These are phyloP conservation scores for Marasmius fiardii DNA, from an alignment of 1,284 basidiomycete species.

Conservation along the genomic window DNA sequence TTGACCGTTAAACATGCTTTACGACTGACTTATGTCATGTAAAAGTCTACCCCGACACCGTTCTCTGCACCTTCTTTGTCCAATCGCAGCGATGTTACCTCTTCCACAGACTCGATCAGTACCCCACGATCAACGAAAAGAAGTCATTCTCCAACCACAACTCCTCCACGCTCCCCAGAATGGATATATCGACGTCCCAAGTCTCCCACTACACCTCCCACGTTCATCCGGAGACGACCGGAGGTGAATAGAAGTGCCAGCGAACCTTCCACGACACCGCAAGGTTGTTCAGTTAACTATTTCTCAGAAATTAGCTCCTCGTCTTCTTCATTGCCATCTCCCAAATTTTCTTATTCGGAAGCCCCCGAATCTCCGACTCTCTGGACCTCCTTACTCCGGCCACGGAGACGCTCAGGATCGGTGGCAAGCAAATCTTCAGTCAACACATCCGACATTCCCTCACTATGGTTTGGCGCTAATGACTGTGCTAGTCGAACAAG, in stretches of 20 bases:
- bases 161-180: constrained; percentile 26
- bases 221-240: constrained; percentile 5
- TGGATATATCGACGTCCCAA: constrained; percentile 47
- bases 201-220: constrained; percentile 24
- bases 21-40: not conserved
- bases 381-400: constrained; percentile 10
- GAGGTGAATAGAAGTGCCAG: not conserved
- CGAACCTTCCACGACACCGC: not conserved
- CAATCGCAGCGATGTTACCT: constrained; percentile 1
- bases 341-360: not conserved
- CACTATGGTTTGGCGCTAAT: constrained; percentile 12
- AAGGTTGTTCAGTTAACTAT: not conserved
- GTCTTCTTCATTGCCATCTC: not conserved
- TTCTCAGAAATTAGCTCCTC: constrained; percentile 7
- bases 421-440: not conserved
- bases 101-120: constrained; percentile 5
- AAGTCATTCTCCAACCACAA: constrained; percentile 17
- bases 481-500: constrained; percentile 5
- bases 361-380: constrained; percentile 3
- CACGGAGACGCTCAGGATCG: constrained; percentile 8
- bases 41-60: constrained; percentile 15
- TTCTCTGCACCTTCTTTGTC: constrained; percentile 7
- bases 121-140: constrained; percentile 7
- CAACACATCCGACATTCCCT: constrained; percentile 9
- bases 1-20: not conserved